Percentiles rank a stretch among this genome's conserved stretches.
Evolutionary conservation across 2,329 filamentous ascomycete genomes (phyloP).

Genomic region (Orbilia brochopaga): DNA sequence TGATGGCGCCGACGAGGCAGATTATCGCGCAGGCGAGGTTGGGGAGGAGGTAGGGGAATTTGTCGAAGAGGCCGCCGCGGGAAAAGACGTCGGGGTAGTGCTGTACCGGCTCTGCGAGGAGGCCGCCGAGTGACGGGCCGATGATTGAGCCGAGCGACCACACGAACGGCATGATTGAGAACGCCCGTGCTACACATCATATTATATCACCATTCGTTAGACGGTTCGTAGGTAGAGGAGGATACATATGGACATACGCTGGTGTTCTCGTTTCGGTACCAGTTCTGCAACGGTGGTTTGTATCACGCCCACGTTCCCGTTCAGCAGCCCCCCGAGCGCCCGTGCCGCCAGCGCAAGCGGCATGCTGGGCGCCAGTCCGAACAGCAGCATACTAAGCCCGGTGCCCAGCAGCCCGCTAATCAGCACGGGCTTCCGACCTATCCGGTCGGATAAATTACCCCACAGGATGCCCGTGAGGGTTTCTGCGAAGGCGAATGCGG

Average conservation of each 20-base stretch:
- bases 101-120: conserved; percentile 82
- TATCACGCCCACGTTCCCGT: conserved; percentile 70
- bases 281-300: conserved; percentile 93
- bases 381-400: conserved; percentile 86
- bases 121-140: conserved; percentile 71
- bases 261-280: conserved; percentile 89
- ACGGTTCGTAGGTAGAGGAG: conserved; percentile 42
- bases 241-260: conserved; percentile 68
- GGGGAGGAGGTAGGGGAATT: conserved; percentile 86
- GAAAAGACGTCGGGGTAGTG: conserved; percentile 77
- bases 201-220: conserved; percentile 1
- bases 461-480: conserved; percentile 91
- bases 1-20: conserved; percentile 74
- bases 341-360: conserved; percentile 83
- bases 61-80: conserved; percentile 78
- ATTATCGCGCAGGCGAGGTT: conserved; percentile 88
- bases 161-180: conserved; percentile 96
- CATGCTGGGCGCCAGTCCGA: conserved; percentile 85
- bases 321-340: conserved; percentile 86
- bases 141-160: conserved; percentile 84
- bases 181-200: conserved; percentile 73
- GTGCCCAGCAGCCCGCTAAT: conserved; percentile 89
- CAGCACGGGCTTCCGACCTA: conserved; percentile 91
- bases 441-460: conserved; percentile 87
- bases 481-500: conserved; percentile 83